phyloP scores from a whole-genome alignment of 1,284 basidiomycete genomes.

The Leccinum ponderosum region DNA sequence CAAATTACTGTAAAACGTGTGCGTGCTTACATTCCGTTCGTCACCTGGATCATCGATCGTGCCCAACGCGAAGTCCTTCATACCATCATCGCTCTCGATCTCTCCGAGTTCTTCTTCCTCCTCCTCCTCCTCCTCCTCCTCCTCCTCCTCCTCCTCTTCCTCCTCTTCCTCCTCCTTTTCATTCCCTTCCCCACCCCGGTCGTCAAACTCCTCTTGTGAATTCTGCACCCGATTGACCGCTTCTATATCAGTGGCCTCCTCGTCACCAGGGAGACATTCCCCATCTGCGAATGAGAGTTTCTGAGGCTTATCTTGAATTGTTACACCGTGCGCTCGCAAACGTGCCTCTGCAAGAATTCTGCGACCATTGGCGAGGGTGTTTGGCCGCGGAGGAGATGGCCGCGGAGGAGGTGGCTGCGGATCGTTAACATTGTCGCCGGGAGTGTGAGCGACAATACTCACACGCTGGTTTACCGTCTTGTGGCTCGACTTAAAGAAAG shows the following conservation, averaged over 20 bases:
- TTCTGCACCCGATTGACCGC: too few relatives aligned
- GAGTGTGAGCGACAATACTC: background rate
- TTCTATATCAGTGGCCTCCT: too few relatives aligned
- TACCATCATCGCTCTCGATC: too few relatives aligned
- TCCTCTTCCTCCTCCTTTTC: too few relatives aligned
- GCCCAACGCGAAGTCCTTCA: background rate
- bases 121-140: background rate
- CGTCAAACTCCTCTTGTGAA: too few relatives aligned
- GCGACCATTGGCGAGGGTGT: background rate
- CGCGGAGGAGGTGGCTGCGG: background rate
- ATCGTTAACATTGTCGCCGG: background rate
- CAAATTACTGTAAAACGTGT: background rate
- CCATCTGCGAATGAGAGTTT: background rate
- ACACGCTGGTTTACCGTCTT: background rate
- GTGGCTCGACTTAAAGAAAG: background rate
- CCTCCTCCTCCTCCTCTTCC: background rate
- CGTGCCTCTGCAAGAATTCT: background rate
- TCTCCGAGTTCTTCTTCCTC: too few relatives aligned
- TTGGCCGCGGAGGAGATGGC: background rate
- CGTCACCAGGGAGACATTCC: too few relatives aligned
- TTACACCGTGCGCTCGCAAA: too few relatives aligned
- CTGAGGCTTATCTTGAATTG: background rate
- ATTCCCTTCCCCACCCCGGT: too few relatives aligned
- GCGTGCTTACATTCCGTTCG: background rate
- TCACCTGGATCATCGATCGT: background rate